A percentile compares a stretch with the other conserved stretches of the same genome.
These are phyloP conservation scores for Panicum virgatum DNA, from an alignment of 202 grass and related monocot genomes.

Conservation along the genomic window DNA sequence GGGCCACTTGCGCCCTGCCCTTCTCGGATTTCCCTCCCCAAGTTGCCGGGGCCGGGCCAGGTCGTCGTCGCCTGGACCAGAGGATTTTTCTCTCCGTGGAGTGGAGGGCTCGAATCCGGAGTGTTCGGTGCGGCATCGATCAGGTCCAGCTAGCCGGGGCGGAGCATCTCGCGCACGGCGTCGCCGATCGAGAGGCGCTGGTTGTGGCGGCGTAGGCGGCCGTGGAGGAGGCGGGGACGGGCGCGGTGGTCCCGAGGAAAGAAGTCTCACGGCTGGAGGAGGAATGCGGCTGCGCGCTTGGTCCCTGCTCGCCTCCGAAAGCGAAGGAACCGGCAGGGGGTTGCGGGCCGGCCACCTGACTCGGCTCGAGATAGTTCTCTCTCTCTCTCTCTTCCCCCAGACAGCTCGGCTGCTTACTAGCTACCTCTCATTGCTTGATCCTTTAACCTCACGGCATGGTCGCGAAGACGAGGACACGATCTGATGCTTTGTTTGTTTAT, in stretches of 20 bases:
- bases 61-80: slow-evolving; percentile 13
- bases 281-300: neutral
- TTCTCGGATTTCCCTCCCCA: neutral
- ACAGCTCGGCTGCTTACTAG: neutral
- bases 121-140: neutral
- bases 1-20: neutral
- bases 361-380: neutral
- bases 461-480: neutral
- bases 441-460: neutral
- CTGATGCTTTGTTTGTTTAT: neutral
- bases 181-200: neutral
- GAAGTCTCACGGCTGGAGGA: neutral
- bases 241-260: slow-evolving; percentile 29
- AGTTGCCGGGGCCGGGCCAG: neutral
- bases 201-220: neutral
- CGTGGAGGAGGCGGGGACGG: neutral
- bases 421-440: neutral
- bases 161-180: neutral
- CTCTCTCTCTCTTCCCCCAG: neutral
- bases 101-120: slow-evolving; percentile 1
- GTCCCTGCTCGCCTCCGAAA: neutral
- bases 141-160: neutral
- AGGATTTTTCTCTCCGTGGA: neutral
- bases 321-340: neutral
- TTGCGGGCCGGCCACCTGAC: neutral